Evolutionary conservation across 2,329 filamentous ascomycete species (phyloP).

Genomic region (Xylariaceae sp.): DNA sequence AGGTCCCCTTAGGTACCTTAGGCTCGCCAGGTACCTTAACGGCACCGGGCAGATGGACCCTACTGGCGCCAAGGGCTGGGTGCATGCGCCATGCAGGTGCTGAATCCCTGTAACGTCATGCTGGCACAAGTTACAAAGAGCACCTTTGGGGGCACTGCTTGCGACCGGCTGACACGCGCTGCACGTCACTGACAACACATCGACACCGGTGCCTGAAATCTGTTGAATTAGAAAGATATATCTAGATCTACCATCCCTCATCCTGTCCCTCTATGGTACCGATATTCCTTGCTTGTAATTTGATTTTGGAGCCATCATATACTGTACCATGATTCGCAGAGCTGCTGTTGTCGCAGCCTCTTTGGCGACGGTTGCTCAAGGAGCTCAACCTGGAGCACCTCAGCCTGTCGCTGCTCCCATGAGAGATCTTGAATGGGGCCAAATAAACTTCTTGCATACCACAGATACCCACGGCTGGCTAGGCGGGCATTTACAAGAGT

Average conservation of each 20-base stretch:
- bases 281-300: neutral
- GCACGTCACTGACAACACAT: neutral
- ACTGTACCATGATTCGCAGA: constrained; percentile 27
- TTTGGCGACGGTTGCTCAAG: constrained; percentile 36
- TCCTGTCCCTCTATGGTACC: neutral
- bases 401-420: constrained; percentile 74
- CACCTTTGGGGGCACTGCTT: too few relatives aligned
- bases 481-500: constrained; percentile 89
- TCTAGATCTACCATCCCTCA: neutral
- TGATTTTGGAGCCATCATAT: neutral
- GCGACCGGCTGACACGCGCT: too few relatives aligned
- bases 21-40: too few relatives aligned
- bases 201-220: neutral
- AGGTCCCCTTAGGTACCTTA: too few relatives aligned
- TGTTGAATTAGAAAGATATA: too few relatives aligned
- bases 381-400: constrained; percentile 76
- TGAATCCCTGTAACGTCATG: too few relatives aligned
- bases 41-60: too few relatives aligned
- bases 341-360: constrained; percentile 35
- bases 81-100: too few relatives aligned
- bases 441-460: constrained; percentile 95
- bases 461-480: constrained; percentile 97
- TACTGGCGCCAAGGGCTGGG: too few relatives aligned
- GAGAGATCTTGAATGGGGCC: constrained; percentile 82
- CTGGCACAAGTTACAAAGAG: too few relatives aligned